phyloP scores from a whole-genome alignment of 768 basidiomycete genomes.

The Kwoniella botswanensis region DNA sequence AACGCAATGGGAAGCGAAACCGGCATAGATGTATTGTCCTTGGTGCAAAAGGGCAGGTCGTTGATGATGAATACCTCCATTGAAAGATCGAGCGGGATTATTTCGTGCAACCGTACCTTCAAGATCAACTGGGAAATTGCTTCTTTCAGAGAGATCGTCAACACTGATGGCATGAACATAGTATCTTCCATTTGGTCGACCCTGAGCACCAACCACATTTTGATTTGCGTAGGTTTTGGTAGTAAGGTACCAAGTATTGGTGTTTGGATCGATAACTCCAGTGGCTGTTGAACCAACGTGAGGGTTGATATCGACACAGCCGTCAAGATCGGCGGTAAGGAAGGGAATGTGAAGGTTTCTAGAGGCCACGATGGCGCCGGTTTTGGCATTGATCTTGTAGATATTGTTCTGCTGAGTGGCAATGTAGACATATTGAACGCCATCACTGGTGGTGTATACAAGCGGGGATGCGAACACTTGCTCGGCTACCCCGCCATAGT shows the following conservation, averaged over 20 bases:
- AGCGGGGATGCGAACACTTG: conserved; percentile 19
- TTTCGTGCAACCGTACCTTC: conserved; percentile 24
- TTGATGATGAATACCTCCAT: conserved; percentile 25
- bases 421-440: conserved; percentile 25
- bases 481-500: conserved; percentile 18
- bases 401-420: conserved; percentile 32
- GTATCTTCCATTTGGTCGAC: conserved; percentile 25
- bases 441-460: conserved; percentile 20
- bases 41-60: conserved; percentile 21
- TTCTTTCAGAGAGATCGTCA: conserved; percentile 21
- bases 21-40: conserved; percentile 26
- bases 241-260: conserved; percentile 25
- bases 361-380: conserved; percentile 20
- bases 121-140: conserved; percentile 21
- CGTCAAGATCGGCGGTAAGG: conserved; percentile 23
- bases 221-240: conserved; percentile 24
- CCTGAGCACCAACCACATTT: conserved; percentile 12
- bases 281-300: conserved; percentile 25
- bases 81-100: conserved; percentile 24
- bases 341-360: conserved; percentile 26
- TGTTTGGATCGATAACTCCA: conserved; percentile 23
- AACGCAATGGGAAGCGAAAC: conserved; percentile 26
- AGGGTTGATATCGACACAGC: conserved; percentile 26
- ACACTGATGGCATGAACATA: conserved; percentile 26
- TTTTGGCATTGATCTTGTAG: conserved; percentile 28